These are phyloP conservation scores for Phyllosticta citrichinensis DNA, from an alignment of 2,329 filamentous ascomycete genomes.

Conservation along the genomic window DNA sequence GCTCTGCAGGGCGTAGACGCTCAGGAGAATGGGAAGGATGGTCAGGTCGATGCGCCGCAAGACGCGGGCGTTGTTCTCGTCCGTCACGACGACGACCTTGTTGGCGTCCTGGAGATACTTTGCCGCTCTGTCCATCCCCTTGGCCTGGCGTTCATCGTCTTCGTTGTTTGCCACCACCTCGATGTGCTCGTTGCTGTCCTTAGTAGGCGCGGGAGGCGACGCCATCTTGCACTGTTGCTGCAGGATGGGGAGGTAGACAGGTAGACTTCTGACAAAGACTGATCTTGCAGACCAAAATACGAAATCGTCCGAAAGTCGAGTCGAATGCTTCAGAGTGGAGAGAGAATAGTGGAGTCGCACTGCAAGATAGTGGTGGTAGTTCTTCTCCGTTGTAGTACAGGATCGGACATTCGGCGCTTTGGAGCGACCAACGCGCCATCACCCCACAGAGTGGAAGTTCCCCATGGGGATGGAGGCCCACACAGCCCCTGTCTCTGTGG, in stretches of 20 bases:
- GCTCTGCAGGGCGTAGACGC: conserved; percentile 53
- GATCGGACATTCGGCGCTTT: conserved; percentile 2
- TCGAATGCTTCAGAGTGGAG: background rate
- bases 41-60: conserved; percentile 42
- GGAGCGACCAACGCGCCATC: background rate
- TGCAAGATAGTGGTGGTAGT: background rate
- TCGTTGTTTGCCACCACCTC: background rate
- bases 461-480: background rate
- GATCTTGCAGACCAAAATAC: background rate
- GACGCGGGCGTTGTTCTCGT: conserved; percentile 36
- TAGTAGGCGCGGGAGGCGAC: background rate
- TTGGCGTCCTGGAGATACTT: conserved; percentile 37
- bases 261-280: background rate
- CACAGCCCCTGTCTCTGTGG: background rate
- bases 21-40: conserved; percentile 46
- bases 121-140: conserved; percentile 38
- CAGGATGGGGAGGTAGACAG: background rate
- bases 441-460: background rate
- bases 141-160: background rate
- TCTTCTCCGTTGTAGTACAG: background rate
- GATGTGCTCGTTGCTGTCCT: background rate
- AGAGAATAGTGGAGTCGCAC: conserved; percentile 1
- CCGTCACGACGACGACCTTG: conserved; percentile 38
- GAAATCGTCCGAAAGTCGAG: background rate
- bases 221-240: background rate